Conservation (phyloP, 352 stramenopile species). For the Phytophthora cryptogea region DNA sequence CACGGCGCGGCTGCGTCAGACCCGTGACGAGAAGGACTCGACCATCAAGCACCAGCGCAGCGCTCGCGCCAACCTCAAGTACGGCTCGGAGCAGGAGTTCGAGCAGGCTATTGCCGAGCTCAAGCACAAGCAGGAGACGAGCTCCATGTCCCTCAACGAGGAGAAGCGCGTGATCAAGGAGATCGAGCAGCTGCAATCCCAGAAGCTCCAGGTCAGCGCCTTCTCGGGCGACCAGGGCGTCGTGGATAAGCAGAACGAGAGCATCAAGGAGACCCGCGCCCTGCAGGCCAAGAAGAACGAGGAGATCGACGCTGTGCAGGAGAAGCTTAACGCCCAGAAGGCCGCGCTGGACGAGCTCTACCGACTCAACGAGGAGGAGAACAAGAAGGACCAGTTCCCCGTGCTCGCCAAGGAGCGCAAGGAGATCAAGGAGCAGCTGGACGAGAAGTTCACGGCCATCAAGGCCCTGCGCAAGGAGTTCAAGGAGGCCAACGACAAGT, state of each 20-base stretch:
- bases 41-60: conserved; percentile 72
- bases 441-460: conserved; percentile 87
- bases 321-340: conserved; percentile 92
- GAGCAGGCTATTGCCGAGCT: conserved; percentile 91
- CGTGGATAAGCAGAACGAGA: conserved; percentile 83
- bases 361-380: conserved; percentile 90
- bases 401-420: conserved; percentile 86
- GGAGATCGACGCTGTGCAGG: conserved; percentile 93
- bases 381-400: conserved; percentile 86
- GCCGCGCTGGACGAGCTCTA: conserved; percentile 89
- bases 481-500: conserved; percentile 93
- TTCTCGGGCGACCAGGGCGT: conserved; percentile 82
- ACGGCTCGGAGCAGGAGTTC: conserved; percentile 89
- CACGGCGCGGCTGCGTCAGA: conserved; percentile 80
- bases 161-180: conserved; percentile 98
- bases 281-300: conserved; percentile 92
- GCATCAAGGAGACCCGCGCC: conserved; percentile 75
- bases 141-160: conserved; percentile 95
- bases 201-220: conserved; percentile 89
- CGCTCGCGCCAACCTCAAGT: conserved; percentile 81
- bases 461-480: conserved; percentile 90
- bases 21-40: conserved; percentile 83
- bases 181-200: conserved; percentile 91
- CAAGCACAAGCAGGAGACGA: conserved; percentile 93
- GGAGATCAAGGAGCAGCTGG: conserved; percentile 92